A percentile compares a stretch with the other conserved stretches of the same genome.
Conservation (phyloP, 352 stramenopile genomes). For the Pythium vanterpoolii region DNA sequence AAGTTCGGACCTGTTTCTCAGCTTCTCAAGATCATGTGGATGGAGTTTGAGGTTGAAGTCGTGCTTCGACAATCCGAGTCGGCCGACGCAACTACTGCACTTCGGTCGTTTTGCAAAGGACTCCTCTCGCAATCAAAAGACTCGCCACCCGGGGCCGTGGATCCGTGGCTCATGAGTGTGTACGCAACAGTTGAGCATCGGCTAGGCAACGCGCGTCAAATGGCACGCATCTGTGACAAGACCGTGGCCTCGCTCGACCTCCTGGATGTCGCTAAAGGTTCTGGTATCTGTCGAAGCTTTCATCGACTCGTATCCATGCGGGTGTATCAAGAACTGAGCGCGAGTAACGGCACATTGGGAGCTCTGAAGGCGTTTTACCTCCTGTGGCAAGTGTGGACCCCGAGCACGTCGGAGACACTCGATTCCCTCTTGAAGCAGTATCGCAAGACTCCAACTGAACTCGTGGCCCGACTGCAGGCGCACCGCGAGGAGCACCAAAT, state of each 20-base stretch:
- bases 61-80: background rate
- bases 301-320: constrained; percentile 62
- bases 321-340: constrained; percentile 12
- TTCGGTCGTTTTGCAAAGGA: constrained; percentile 17
- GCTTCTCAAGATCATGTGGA: constrained; percentile 40
- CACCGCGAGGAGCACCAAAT: constrained; percentile 22
- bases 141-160: background rate
- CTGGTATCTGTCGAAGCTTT: constrained; percentile 19
- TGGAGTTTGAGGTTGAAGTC: constrained; percentile 19
- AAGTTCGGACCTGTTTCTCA: constrained; percentile 23
- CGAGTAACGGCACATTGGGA: background rate
- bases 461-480: constrained; percentile 18
- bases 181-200: constrained; percentile 55
- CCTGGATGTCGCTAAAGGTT: background rate
- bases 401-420: constrained; percentile 26
- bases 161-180: constrained; percentile 9
- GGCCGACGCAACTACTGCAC: background rate
- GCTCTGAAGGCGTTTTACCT: constrained; percentile 12
- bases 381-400: constrained; percentile 28
- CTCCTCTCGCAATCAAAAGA: constrained; percentile 5
- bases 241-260: constrained; percentile 25
- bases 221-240: constrained; percentile 50
- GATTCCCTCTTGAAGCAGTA: constrained; percentile 35
- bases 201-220: constrained; percentile 41
- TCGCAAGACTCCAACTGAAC: constrained; percentile 22